Evolutionary conservation across 2,329 filamentous ascomycete genomes (phyloP).

Genomic region (Cladosporium austrohemisphaericum): DNA sequence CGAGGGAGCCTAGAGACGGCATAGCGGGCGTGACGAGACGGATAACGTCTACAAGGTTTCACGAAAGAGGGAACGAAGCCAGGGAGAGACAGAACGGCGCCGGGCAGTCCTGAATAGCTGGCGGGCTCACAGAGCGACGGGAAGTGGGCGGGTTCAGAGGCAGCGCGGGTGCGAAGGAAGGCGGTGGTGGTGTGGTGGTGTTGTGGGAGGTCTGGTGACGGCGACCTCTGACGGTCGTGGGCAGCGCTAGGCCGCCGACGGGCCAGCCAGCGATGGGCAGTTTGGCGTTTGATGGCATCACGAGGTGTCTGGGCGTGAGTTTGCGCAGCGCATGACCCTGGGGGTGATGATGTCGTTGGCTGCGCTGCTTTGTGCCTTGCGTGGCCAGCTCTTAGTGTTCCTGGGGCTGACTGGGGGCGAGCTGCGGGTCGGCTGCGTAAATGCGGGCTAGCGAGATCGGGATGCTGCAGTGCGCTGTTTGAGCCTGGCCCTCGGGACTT

Average conservation of each 20-base stretch:
- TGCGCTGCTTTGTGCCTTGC: background rate
- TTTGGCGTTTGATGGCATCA: constrained; percentile 5
- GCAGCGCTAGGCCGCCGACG: background rate
- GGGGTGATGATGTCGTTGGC: constrained; percentile 8
- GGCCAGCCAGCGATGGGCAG: background rate
- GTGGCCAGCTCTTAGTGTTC: background rate
- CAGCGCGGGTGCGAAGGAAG: background rate
- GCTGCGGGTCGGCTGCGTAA: background rate
- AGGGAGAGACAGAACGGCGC: constrained; percentile 10
- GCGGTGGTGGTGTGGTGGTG: background rate
- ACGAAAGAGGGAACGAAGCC: constrained; percentile 1
- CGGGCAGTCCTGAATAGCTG: constrained; percentile 10
- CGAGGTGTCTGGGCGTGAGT: constrained; percentile 8
- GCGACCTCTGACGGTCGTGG: background rate
- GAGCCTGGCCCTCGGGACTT: no score
- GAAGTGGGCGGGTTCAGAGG: background rate
- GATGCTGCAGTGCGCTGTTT: no score
- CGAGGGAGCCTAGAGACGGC: constrained; percentile 19
- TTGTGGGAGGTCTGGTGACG: constrained; percentile 10
- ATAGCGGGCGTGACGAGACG: constrained; percentile 17
- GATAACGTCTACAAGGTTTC: constrained; percentile 7
- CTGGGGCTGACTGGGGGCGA: constrained; percentile 3
- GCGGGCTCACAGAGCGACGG: background rate
- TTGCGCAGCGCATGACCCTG: constrained; percentile 2
- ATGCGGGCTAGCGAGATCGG: constrained; percentile 6